Evolutionary conservation across 306 rosid species (phyloP), one percentile per base, ranked within the genome.

Genomic region (Dalbergia cultrata): DNA sequence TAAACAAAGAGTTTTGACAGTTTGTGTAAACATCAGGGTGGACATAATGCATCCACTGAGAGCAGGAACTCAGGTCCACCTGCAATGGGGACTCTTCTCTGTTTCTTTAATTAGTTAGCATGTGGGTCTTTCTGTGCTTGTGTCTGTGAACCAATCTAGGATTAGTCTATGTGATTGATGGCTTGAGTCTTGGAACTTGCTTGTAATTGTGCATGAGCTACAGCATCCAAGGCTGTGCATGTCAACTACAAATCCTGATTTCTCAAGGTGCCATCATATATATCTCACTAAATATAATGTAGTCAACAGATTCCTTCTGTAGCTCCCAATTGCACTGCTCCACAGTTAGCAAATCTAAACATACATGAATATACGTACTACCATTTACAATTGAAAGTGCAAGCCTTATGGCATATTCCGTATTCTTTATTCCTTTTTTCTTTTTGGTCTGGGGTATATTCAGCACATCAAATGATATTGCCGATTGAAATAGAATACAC

Each of bases 41-140:
- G 89, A 87, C 91, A 90, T 8, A 84, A 80, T 76, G 80, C 84
- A 85, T 81, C 72, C 77, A 33, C 13, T 72, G 75, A 68, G 83
- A 67, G 62, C 78, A 65, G 22, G 14, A 70, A 33, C 67, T 64
- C 61, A 81, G 80, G 59, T 33, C 80, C 86, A 83, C 65, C 41
- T 37, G 7, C 41, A 37, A 77, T 77, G 60, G 74, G 13, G 26
- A 77, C 43, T 43, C 67, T 35, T 47, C 75, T 67, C 56, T 65
- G 74, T 77, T 57, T 66, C 70, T 49, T 21, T 72, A 26, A 26
- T 26, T 26, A 26, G 3, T 22, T 74, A 9, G 64, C 9, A 52
- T 64, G 37, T 70, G 47, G 19, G 43, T 60, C 49, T 80, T 56
- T 75, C 35, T 43, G 37, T 26, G 16, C 18, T 41, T 56, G 62